phyloP scores from a whole-genome alignment of 768 basidiomycete species.

The Mrakia blollopis region DNA sequence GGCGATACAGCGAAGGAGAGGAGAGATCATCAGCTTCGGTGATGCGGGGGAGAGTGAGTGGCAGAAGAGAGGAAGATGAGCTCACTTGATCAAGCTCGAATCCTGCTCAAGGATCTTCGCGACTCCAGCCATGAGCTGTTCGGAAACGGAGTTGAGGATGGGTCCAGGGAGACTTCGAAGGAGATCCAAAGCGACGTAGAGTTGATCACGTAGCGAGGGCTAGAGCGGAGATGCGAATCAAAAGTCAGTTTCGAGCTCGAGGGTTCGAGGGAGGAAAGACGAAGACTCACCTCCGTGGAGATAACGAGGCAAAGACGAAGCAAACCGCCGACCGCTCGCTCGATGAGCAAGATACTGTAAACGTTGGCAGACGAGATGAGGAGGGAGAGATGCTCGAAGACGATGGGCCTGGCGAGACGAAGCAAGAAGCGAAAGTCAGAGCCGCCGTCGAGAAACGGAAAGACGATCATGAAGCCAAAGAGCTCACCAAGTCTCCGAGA shows the following conservation, averaged over 20 bases:
- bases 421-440: neutral
- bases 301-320: constrained; percentile 77
- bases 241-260: neutral
- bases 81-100: constrained; percentile 62
- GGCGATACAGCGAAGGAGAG: constrained; percentile 6
- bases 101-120: constrained; percentile 72
- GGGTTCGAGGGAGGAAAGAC: neutral
- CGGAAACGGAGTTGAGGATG: constrained; percentile 78
- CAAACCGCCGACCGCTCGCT: constrained; percentile 85
- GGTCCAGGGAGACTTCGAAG: constrained; percentile 70
- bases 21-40: neutral
- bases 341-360: constrained; percentile 86
- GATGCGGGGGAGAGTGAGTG: neutral
- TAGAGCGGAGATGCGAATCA: constrained; percentile 40
- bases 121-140: constrained; percentile 81
- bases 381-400: constrained; percentile 86
- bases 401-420: constrained; percentile 64
- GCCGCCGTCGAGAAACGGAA: neutral
- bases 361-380: constrained; percentile 68
- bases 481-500: constrained; percentile 87
- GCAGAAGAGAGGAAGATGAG: neutral
- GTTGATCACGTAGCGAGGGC: constrained; percentile 82
- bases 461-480: constrained; percentile 14
- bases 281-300: constrained; percentile 61
- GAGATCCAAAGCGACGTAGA: constrained; percentile 88